Evolutionary conservation across 805 yeast species (phyloP), one percentile per base, ranked within the genome.

Genomic region (Sungouiozyma ichnusensis): DNA sequence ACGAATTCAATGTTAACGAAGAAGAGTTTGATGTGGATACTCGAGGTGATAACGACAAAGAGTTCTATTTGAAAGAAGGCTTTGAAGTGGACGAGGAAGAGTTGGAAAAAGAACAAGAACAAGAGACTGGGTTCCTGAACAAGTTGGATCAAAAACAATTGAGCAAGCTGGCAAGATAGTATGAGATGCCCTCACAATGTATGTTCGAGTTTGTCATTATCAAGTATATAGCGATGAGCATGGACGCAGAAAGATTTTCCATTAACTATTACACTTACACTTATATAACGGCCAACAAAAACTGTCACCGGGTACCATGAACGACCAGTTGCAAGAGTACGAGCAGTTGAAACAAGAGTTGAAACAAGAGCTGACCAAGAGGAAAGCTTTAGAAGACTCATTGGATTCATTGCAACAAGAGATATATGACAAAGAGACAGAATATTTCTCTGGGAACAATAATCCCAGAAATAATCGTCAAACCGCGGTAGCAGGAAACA

Each of bases 371-470:
- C 68, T 88, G 33, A 58, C 68, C 36, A 72, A 74, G 51, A 82
- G 83, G 59, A 73, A 74, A 37, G 72, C 69, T 14, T 64, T 85
- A n/a, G 90, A 85, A 47, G 72, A 73, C 24, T 75, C 76, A 49
- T 69, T 81, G 38, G 73, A 74, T 17, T 63, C 61, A 36, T 57
- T 86, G 4, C 95, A 88, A 54, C 95, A 86, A 48, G 74, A 76
- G 40, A 79, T 88, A 4, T 87, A 77, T 63, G 81, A 77, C 38
- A 76, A 77, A 49, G 97, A 88, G 56, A 77, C 81, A 8, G 74
- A 76, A 13, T 88, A 88, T 57, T 74, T 88, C 87, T 82, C 40
- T 76, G 85, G 44, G 61, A 66, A 35, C 36, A n/a, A 40, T 41
- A n/a, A 15, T 31, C 20, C 20, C 32, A 3, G 24, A 34, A 14